Base-by-base conservation (phyloP, 805 yeast species). In the Candida cerambycidarum region DNA sequence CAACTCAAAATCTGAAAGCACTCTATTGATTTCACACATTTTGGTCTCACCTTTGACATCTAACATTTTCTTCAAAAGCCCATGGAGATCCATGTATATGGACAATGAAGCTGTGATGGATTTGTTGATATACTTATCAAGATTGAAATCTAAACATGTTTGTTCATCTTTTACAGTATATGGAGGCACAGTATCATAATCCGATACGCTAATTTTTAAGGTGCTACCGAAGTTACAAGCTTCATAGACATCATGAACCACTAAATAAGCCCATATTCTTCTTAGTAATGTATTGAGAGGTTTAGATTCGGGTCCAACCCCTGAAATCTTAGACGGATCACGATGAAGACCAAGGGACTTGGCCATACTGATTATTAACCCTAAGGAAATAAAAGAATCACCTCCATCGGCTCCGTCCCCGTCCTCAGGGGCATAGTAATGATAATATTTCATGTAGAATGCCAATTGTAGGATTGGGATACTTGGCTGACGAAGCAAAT, bases 211-310 rank as follows among this genome's bases (percentile, higher is more conserved):
- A 13, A 74, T 68, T 9, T 64, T 47, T 17, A 71, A 54, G 0
- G 80, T 76, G 15, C 67, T 67, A 1, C 87, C 87, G 41, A 71
- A 63, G 5, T 67, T 62, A 44, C 68, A 60, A 14, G 76, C 69
- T 42, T 74, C 76, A 38, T 63, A 61, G 1, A 67, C 47, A 52
- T 82, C 87, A 32, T 65, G 45, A 1, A 73, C 51, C 10, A 77
- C 61, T 32, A 82, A 57, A 19, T 65, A 62, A 54, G 70, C 73
- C 87, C 87, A 82, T 4, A 80, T 68, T 50, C 78, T 80, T 52
- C 87, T 67, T 69, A 78, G 71, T 3, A 80, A 52, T 47, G 78
- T 75, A 19, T 71, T 66, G 11, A 53, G 43, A 12, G 56, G 51
- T 41, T 54, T 64, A 36, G 43, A 54, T 21, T 59, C 57, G 7